Evolutionary conservation across 2,329 filamentous ascomycete genomes (phyloP).

Genomic region (Macroventuria anomochaeta): DNA sequence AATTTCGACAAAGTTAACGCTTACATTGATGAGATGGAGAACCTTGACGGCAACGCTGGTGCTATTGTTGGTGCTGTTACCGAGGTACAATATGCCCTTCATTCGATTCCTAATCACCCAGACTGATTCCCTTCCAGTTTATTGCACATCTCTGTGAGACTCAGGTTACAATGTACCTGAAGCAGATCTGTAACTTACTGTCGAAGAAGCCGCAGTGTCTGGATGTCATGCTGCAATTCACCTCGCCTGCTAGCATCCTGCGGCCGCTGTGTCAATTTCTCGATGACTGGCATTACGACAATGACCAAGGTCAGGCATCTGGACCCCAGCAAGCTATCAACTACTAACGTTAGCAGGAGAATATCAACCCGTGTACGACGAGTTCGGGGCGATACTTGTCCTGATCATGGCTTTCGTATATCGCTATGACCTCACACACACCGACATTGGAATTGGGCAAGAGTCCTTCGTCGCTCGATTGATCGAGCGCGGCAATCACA

Average conservation of each 20-base stretch:
- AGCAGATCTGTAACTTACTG: conserved; percentile 74
- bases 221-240: conserved; percentile 78
- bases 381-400: conserved; percentile 79
- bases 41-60: conserved; percentile 89
- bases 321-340: not conserved
- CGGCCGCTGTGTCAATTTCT: conserved; percentile 76
- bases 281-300: conserved; percentile 81
- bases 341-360: conserved; percentile 60
- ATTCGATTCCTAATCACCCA: conserved; percentile 2
- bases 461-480: conserved; percentile 75
- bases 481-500: conserved; percentile 65
- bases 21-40: conserved; percentile 81
- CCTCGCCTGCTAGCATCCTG: conserved; percentile 71
- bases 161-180: conserved; percentile 82
- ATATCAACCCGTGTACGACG: conserved; percentile 84
- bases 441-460: conserved; percentile 68
- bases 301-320: conserved; percentile 66
- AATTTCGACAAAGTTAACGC: conserved; percentile 78
- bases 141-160: conserved; percentile 72
- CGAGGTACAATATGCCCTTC: conserved; percentile 40
- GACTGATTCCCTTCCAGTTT: conserved; percentile 57
- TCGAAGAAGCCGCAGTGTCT: conserved; percentile 73
- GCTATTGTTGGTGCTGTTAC: conserved; percentile 76
- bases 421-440: conserved; percentile 70
- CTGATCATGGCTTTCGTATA: conserved; percentile 77